Percentiles rank a stretch among this genome's conserved stretches.
Evolutionary conservation across 768 basidiomycete species (phyloP).

Genomic region (Podaxis mareebaensis): DNA sequence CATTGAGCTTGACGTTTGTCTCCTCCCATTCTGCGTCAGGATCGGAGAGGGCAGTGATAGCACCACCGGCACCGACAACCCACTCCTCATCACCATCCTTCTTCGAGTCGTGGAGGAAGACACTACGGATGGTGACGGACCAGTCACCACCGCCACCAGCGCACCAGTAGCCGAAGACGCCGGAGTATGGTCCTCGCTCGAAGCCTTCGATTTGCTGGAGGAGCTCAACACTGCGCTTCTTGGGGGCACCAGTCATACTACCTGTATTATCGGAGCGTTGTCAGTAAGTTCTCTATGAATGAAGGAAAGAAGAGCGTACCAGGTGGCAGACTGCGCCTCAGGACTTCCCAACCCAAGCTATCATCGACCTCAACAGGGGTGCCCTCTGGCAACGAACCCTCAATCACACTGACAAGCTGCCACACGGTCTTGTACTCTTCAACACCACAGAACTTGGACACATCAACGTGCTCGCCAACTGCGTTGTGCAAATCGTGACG

Average conservation of each 20-base stretch:
- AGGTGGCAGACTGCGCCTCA: slow-evolving; percentile 81
- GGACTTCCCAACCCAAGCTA: slow-evolving; percentile 75
- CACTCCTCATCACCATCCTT: slow-evolving; percentile 50
- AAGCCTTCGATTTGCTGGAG: slow-evolving; percentile 75
- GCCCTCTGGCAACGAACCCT: slow-evolving; percentile 54
- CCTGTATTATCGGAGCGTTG: slow-evolving; percentile 42
- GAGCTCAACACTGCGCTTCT: slow-evolving; percentile 91
- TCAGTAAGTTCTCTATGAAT: not conserved
- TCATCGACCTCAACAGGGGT: slow-evolving; percentile 38
- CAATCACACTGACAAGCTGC: slow-evolving; percentile 93
- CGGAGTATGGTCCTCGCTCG: slow-evolving; percentile 84
- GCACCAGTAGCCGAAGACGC: slow-evolving; percentile 91
- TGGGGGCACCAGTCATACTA: slow-evolving; percentile 97
- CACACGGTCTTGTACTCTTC: slow-evolving; percentile 95
- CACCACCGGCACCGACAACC: slow-evolving; percentile 89
- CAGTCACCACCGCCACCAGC: slow-evolving; percentile 89
- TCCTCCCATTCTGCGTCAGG: slow-evolving; percentile 92
- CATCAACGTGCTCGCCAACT: slow-evolving; percentile 78
- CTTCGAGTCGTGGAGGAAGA: slow-evolving; percentile 65
- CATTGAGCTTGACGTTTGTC: slow-evolving; percentile 84
- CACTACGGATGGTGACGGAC: slow-evolving; percentile 92
- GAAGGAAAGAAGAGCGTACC: slow-evolving; percentile 44
- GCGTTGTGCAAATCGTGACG: slow-evolving; percentile 88
- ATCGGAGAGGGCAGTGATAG: slow-evolving; percentile 91
- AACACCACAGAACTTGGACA: slow-evolving; percentile 82